A percentile compares a stretch with the other conserved stretches of the same genome.
phyloP scores from a whole-genome alignment of 257 asterid genomes.

The Petunia secreta region DNA sequence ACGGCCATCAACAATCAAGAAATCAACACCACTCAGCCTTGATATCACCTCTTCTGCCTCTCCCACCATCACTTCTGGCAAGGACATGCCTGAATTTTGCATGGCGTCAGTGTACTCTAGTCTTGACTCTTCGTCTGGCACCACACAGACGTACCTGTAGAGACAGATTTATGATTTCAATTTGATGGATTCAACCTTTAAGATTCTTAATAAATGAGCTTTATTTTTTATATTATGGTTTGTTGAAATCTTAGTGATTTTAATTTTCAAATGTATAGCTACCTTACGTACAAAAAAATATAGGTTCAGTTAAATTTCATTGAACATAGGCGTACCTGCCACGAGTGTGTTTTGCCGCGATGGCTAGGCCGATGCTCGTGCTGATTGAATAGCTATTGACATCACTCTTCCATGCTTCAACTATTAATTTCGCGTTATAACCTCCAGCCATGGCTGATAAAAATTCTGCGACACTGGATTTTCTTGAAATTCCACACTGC shows the following conservation, averaged over 20 bases:
- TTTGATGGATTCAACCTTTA: background rate
- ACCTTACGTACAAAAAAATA: too few relatives aligned
- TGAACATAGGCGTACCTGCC: slow-evolving; percentile 35
- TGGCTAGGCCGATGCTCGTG: slow-evolving; percentile 38
- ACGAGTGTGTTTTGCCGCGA: slow-evolving; percentile 35
- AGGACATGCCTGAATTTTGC: slow-evolving; percentile 14
- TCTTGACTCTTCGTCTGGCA: slow-evolving; percentile 36
- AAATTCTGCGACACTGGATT: slow-evolving; percentile 38
- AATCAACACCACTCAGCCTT: slow-evolving; percentile 36
- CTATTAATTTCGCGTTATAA: slow-evolving; percentile 40
- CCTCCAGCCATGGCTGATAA: slow-evolving; percentile 52
- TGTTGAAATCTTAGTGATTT: too few relatives aligned
- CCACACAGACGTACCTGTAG: background rate
- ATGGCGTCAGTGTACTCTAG: slow-evolving; percentile 34
- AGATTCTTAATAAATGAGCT: background rate
- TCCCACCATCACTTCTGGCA: slow-evolving; percentile 46
- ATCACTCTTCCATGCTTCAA: slow-evolving; percentile 39
- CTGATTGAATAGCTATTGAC: background rate
- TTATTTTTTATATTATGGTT: too few relatives aligned
- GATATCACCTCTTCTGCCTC: slow-evolving; percentile 35
- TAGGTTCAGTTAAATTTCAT: too few relatives aligned
- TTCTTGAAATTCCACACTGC: slow-evolving; percentile 34
- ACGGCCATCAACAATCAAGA: slow-evolving; percentile 39
- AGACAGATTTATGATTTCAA: too few relatives aligned
- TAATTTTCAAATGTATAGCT: too few relatives aligned